Conservation (phyloP, 176 grass and related monocot species). For the Zea luxurians region DNA sequence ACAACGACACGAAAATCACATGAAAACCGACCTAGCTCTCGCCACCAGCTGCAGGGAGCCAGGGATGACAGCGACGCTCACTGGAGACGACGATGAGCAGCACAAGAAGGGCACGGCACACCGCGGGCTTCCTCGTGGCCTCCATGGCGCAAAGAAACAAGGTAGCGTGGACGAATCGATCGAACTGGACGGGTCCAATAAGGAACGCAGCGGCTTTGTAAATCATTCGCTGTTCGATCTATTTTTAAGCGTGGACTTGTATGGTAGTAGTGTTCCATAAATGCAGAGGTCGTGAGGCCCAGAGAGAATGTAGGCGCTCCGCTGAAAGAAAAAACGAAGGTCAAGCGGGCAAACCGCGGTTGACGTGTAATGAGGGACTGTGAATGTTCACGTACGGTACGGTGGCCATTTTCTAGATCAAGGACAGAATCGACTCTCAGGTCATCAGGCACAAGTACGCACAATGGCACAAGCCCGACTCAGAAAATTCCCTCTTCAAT, state of each 20-base stretch:
- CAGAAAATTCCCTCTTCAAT: not conserved
- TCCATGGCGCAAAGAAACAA: constrained; percentile 14
- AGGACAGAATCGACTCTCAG: not conserved
- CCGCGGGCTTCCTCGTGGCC: constrained; percentile 11
- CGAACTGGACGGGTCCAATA: not conserved
- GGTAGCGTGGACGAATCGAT: not conserved
- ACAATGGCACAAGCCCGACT: not conserved
- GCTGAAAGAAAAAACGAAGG: not conserved
- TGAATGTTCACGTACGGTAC: not conserved
- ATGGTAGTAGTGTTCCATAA: not conserved
- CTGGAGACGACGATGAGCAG: constrained; percentile 32
- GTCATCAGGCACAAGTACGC: not conserved
- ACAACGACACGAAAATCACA: not conserved
- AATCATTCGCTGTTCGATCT: not conserved
- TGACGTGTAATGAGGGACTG: too few species aligned
- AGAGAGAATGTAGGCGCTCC: constrained; percentile 15
- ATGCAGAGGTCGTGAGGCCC: not conserved
- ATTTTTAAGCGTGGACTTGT: not conserved
- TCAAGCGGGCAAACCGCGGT: constrained; percentile 23
- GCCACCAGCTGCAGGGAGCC: not conserved
- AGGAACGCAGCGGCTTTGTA: not conserved
- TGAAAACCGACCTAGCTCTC: not conserved
- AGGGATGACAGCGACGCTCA: not conserved
- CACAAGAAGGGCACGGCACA: constrained; percentile 16
- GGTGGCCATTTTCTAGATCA: not conserved